Base-by-base conservation (phyloP, 345 rosid genomes). In the Eucalyptus caleyi region DNA sequence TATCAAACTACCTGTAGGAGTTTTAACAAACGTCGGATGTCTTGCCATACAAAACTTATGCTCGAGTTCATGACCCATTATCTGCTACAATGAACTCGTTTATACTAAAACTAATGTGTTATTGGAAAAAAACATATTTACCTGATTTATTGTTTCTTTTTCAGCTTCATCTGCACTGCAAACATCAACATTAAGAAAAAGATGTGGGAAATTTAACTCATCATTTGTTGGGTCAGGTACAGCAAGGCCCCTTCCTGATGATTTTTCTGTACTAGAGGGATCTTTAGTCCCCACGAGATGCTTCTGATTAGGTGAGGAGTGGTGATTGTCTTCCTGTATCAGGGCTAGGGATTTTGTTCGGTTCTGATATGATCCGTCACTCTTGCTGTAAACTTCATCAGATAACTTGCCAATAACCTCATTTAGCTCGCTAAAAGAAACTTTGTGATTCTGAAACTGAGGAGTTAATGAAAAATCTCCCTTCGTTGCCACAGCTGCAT, bases 281-380 rank as follows among this genome's bases (percentile, higher is more conserved):
- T 30, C n/a, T 62, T 62, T 65, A 65, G 37, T 15, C 10, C 37
- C 16, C 0, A 0, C 3, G 37, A 65, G 37, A 65, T 0, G 72
- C 72, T 65, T 21, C 72, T 4, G 72, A n/a, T 30, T n/a, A 30
- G 72, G 37, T n/a, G 72, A 65, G 0, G 72, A 30, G 72, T 15
- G 0, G 72, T 15, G 37, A 65, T 65, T 65, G 37, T 65, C 72
- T 30, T 65, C 37, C 72, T 65, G 72, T n/a, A 65, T 65, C 37
- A 16, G 72, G 72, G 72, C 37, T n/a, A 30, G 37, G 18, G 37
- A 65, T 65, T 65, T 65, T 2, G 37, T 65, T 65, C 37, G 19
- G n/a, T 65, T 65, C 72, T 65, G 72, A 65, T 65, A 65, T n/a
- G 77, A 65, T 65, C 77, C 37, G 18, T 65, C 77, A n/a, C 37